Base-by-base conservation (phyloP, 2,329 filamentous ascomycete species). In the Colletotrichum filicis region DNA sequence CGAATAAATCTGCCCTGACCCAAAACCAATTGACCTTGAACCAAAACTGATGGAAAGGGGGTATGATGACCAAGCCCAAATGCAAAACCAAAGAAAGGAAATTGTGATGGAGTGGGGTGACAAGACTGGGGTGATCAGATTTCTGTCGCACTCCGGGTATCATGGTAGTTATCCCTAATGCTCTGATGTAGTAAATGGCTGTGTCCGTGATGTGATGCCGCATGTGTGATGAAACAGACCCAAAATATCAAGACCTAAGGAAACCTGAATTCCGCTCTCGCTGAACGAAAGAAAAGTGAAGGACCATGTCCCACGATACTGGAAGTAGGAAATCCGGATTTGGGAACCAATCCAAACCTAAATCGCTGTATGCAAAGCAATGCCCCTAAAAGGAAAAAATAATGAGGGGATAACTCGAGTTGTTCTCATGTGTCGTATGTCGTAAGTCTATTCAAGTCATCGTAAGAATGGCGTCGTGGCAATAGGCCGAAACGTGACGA, bases 131-230 rank as follows among this genome's bases (percentile, higher is more conserved):
- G 56, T 69, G 66, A 68, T 67, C 72, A 73, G 66, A 69, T 74
- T 73, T 74, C 71, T 74, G 74, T 73, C 74, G 74, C 73, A 74
- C 74, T 75, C 74, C 74, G 74, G 74, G 74, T 75, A 75, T 75
- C 74, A 57, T 66, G 65, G 58, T 70, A 61, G 65, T 72, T 72
- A 59, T 73, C 73, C 74, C 74, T 73, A 68, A 74, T 74, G 74
- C 74, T 75, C 58, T 67, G 73, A 67, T 61, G 60, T 67, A 60
- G 63, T 57, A 61, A 74, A 49, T 67, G 60, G 53, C 57, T 56
- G 63, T 60, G 70, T 67, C 63, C 66, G 67, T 69, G 58, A 55
- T 66, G 57, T 63, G 66, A 74, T 74, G 73, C 62, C 72, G 26
- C 30, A 68, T 68, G 52, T 12, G 14, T 16, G 49, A 37, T 19